Base-by-base conservation (phyloP, 805 yeast species). In the Candida xyloterini region DNA sequence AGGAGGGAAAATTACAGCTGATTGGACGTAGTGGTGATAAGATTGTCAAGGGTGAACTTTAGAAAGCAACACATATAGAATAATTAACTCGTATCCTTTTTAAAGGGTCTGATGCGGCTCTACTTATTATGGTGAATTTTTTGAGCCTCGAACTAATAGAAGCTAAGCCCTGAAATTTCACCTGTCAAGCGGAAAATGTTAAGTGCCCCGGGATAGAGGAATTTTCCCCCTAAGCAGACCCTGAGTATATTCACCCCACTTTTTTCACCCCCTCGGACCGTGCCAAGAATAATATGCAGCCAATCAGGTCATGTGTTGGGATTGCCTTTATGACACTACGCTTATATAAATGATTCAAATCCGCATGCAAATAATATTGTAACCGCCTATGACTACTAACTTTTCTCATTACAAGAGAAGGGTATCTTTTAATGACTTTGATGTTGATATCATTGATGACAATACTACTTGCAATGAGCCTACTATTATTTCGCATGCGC, bases 1-100 rank as follows among this genome's bases (percentile, higher is more conserved):
- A 72, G 53, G 84, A 80, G 43, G 82, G 84, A 46, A 70, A 73
- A 55, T 68, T 84, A 55, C 81, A 76, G 57, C 66, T 81, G 50
- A 73, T 81, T 43, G 86, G 79, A 33, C 71, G 81, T 60, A 72
- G 70, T 45, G 81, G 81, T 30, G 65, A 68, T 23, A 65, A 62
- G 45, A 72, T 71, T 38, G 76, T 65, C 31, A 74, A 68, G 59
- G 78, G 78, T 42, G 78, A 72, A 52, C 47, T 73, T 42, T 38
- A 36, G 34, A 38, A 18, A 18, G n/a, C 4, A 6, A 18, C 20
- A 18, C 20, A 33, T 33, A 39, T 20, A 35, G 33, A 18, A 26
- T 13, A 5, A 27, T n/a, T 25, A 10, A 20, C 31, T 23, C 21
- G 13, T 21, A 27, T 11, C 20, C 27, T 15, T 25, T 26, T 26